Percentiles rank a stretch among this genome's conserved stretches.
phyloP scores from a whole-genome alignment of 2,329 filamentous ascomycete genomes.

The Neofusicoccum sp. region DNA sequence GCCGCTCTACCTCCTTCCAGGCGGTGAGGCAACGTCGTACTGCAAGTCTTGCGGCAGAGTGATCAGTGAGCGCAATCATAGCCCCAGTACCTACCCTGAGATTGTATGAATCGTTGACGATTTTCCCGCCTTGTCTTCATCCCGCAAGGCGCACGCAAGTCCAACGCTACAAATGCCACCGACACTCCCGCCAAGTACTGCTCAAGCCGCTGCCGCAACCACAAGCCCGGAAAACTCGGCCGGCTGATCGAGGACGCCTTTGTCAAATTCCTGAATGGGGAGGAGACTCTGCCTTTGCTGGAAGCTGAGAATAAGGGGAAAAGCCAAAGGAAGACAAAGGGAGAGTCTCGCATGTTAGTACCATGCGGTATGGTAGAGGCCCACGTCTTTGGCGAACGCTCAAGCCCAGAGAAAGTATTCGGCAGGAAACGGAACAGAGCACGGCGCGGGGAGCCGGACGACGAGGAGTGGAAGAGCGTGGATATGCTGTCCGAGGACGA shows the following conservation, averaged over 20 bases:
- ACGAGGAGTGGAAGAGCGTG: slow-evolving; percentile 43
- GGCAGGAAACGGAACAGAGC: slow-evolving; percentile 48
- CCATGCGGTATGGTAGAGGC: slow-evolving; percentile 52
- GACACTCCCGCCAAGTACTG: slow-evolving; percentile 53
- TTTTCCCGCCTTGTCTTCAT: background rate
- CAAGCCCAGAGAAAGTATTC: slow-evolving; percentile 47
- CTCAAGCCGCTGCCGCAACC: slow-evolving; percentile 53
- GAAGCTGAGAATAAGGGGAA: slow-evolving; percentile 21
- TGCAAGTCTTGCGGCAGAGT: slow-evolving; percentile 58
- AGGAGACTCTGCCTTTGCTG: slow-evolving; percentile 9
- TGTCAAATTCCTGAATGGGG: slow-evolving; percentile 40
- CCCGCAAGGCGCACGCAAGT: slow-evolving; percentile 29
- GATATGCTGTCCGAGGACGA: slow-evolving; percentile 42
- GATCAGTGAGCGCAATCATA: slow-evolving; percentile 40
- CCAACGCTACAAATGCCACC: slow-evolving; percentile 29
- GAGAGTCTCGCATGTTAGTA: slow-evolving; percentile 52
- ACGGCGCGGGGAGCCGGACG: slow-evolving; percentile 39
- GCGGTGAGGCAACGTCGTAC: slow-evolving; percentile 52
- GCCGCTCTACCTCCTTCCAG: slow-evolving; percentile 53
- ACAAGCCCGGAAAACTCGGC: slow-evolving; percentile 52
- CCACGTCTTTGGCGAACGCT: slow-evolving; percentile 48
- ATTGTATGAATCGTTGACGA: background rate
- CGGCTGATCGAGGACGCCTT: slow-evolving; percentile 54
- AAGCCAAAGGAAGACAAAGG: slow-evolving; percentile 42
- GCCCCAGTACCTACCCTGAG: no score